These are phyloP conservation scores for Tuber umbilicatum DNA, from an alignment of 495 filamentous ascomycete genomes.

Conservation along the genomic window DNA sequence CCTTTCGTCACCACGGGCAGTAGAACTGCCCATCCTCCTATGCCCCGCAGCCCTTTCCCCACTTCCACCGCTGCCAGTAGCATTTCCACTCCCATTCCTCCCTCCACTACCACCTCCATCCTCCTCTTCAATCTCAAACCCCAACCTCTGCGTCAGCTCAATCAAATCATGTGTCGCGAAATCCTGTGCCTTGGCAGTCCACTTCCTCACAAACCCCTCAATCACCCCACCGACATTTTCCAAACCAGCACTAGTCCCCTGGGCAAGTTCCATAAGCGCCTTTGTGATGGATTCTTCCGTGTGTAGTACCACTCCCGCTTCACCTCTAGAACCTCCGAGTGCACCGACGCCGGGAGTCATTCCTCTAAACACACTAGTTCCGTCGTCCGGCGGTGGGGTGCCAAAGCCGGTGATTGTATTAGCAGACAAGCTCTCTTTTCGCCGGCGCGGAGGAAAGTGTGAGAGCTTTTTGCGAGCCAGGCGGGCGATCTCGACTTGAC, in stretches of 20 bases:
- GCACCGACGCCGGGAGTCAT: slow-evolving; percentile 49
- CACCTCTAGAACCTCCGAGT: slow-evolving; percentile 41
- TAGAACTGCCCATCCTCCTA: slow-evolving; percentile 16
- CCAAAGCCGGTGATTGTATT: slow-evolving; percentile 47
- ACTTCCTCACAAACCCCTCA: slow-evolving; percentile 79
- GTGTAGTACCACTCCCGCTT: slow-evolving; percentile 44
- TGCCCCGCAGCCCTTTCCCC: slow-evolving; percentile 10
- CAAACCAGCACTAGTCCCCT: slow-evolving; percentile 47
- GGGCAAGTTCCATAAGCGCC: slow-evolving; percentile 41
- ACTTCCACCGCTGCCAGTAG: slow-evolving; percentile 9
- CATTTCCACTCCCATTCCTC: slow-evolving; percentile 6
- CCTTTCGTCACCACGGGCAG: slow-evolving; percentile 13
- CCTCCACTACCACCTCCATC: slow-evolving; percentile 52
- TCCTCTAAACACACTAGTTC: slow-evolving; percentile 34
- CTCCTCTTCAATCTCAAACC: slow-evolving; percentile 24
- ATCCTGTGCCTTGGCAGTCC: slow-evolving; percentile 54
- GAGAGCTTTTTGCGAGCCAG: slow-evolving; percentile 74
- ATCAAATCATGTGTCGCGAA: slow-evolving; percentile 64
- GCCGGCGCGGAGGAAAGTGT: slow-evolving; percentile 83
- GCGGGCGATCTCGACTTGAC: slow-evolving; percentile 73
- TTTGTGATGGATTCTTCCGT: slow-evolving; percentile 38
- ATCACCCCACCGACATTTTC: slow-evolving; percentile 80
- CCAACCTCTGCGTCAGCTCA: slow-evolving; percentile 55
- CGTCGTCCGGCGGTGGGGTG: slow-evolving; percentile 40
- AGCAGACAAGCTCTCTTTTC: slow-evolving; percentile 62